Evolutionary conservation across 495 filamentous ascomycete species (phyloP).

Genomic region (Hypoxylon subgilvum): DNA sequence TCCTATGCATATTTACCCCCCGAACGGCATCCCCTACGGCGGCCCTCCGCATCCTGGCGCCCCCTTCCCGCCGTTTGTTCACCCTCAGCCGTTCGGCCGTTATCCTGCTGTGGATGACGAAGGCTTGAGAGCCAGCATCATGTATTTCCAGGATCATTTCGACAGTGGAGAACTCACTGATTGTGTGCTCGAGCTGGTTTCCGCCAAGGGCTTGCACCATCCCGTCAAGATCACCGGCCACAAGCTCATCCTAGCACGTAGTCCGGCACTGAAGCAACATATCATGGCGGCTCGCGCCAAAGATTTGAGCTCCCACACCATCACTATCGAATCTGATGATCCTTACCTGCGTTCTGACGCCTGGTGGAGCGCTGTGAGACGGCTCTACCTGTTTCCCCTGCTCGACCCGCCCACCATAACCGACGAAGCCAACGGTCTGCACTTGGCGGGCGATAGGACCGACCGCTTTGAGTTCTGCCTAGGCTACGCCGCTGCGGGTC

Average conservation of each 20-base stretch:
- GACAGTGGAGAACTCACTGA: slow-evolving; percentile 52
- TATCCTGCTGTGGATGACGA: slow-evolving; percentile 38
- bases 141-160: slow-evolving; percentile 48
- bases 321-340: slow-evolving; percentile 54
- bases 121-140: slow-evolving; percentile 43
- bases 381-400: slow-evolving; percentile 56
- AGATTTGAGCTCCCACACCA: slow-evolving; percentile 39
- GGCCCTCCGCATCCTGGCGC: slow-evolving; percentile 25
- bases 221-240: slow-evolving; percentile 55
- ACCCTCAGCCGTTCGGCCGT: slow-evolving; percentile 15
- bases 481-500: slow-evolving; percentile 59
- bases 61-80: slow-evolving; percentile 35
- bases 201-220: slow-evolving; percentile 44
- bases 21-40: slow-evolving; percentile 43
- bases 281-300: slow-evolving; percentile 38
- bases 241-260: slow-evolving; percentile 59
- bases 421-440: slow-evolving; percentile 21
- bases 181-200: slow-evolving; percentile 55
- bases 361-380: slow-evolving; percentile 55
- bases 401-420: slow-evolving; percentile 33
- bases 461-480: slow-evolving; percentile 57
- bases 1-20: slow-evolving; percentile 31
- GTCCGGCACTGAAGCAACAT: slow-evolving; percentile 48
- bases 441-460: slow-evolving; percentile 36
- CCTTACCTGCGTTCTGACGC: slow-evolving; percentile 56